phyloP scores from a whole-genome alignment of 495 filamentous ascomycete genomes.

The Talaromyces stipitatus region DNA sequence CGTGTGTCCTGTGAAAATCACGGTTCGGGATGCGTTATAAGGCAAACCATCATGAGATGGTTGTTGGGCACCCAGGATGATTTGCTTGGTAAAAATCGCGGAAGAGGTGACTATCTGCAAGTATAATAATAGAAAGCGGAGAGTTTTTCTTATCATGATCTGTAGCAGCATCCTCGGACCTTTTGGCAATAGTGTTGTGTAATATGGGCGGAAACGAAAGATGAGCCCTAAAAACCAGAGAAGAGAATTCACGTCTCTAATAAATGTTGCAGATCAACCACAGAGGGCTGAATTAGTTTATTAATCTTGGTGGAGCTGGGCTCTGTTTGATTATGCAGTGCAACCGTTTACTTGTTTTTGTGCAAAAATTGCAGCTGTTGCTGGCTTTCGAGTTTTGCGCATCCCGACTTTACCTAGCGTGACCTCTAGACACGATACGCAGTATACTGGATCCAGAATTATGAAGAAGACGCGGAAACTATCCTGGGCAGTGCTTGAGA shows the following conservation, averaged over 20 bases:
- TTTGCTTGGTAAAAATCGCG: neutral
- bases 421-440: too few relatives aligned
- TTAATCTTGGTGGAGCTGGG: neutral
- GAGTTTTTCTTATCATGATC: too few relatives aligned
- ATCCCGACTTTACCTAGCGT: too few relatives aligned
- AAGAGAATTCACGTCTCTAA: neutral
- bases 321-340: neutral
- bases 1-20: conserved; percentile 25
- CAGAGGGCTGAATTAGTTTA: neutral
- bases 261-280: neutral
- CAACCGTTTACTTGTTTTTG: neutral
- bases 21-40: neutral
- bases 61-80: neutral
- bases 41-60: neutral
- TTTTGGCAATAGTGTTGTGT: neutral
- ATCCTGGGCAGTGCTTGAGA: neutral
- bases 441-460: too few relatives aligned
- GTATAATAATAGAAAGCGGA: neutral
- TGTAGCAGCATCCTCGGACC: too few relatives aligned
- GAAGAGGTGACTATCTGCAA: neutral
- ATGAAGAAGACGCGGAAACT: neutral
- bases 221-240: neutral
- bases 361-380: neutral
- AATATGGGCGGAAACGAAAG: neutral
- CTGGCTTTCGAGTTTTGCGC: too few relatives aligned